Conservation (phyloP, 1,284 basidiomycete genomes). For the Termitomyces sp. region DNA sequence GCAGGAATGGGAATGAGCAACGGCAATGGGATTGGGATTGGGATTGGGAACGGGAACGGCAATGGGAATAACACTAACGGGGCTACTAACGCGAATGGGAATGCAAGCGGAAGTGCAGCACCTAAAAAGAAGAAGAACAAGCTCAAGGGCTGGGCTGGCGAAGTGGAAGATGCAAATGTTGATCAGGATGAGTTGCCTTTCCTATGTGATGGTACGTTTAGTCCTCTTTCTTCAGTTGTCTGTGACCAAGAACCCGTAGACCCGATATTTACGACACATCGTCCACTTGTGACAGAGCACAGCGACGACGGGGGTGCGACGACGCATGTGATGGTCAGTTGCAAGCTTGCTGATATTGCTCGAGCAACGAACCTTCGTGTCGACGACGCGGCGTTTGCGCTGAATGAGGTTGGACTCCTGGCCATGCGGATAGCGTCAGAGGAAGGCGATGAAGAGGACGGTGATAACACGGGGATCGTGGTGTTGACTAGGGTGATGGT, state of each 20-base stretch:
- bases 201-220: constrained; percentile 30
- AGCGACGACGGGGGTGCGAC: constrained; percentile 63
- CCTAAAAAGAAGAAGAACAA: constrained; percentile 42
- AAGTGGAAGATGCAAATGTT: constrained; percentile 34
- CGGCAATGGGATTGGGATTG: constrained; percentile 9
- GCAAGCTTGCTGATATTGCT: constrained; percentile 71
- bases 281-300: constrained; percentile 50
- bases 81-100: constrained; percentile 2
- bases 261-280: constrained; percentile 39
- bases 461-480: constrained; percentile 29
- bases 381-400: constrained; percentile 85
- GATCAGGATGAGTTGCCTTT: constrained; percentile 18
- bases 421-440: constrained; percentile 29
- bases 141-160: constrained; percentile 64
- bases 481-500: constrained; percentile 71
- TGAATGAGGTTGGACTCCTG: constrained; percentile 84
- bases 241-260: constrained; percentile 20
- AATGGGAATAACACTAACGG: not conserved
- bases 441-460: constrained; percentile 11
- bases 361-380: constrained; percentile 75
- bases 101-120: constrained; percentile 22
- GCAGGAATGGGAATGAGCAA: not conserved
- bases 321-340: constrained; percentile 58
- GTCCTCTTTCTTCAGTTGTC: not conserved
- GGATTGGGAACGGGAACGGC: constrained; percentile 4